Percentiles rank a stretch among this genome's conserved stretches.
phyloP scores from a whole-genome alignment of 768 basidiomycete genomes.

The Cyclocybe aegerita region DNA sequence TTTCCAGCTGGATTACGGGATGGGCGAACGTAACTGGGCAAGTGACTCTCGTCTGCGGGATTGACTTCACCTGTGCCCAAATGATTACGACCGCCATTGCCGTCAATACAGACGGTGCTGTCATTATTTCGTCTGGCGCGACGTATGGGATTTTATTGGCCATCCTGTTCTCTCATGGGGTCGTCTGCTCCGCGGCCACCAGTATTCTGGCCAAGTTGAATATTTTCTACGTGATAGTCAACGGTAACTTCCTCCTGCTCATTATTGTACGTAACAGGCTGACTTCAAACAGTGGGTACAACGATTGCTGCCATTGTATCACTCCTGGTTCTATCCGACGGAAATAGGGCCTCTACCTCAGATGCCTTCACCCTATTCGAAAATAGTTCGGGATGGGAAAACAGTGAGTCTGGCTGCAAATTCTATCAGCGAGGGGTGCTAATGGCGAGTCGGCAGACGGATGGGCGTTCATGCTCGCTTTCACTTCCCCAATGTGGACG shows the following conservation, averaged over 20 bases:
- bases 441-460: constrained; percentile 43
- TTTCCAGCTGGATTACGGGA: constrained; percentile 38
- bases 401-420: constrained; percentile 38
- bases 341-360: constrained; percentile 59
- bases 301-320: constrained; percentile 61
- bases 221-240: constrained; percentile 66
- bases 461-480: constrained; percentile 73
- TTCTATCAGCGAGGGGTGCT: neutral
- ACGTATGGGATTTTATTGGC: constrained; percentile 69
- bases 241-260: constrained; percentile 35
- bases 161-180: constrained; percentile 64
- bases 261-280: neutral
- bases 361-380: constrained; percentile 71
- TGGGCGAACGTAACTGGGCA: constrained; percentile 78
- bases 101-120: constrained; percentile 54
- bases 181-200: constrained; percentile 73
- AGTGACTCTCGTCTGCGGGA: constrained; percentile 65
- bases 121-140: constrained; percentile 52
- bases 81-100: constrained; percentile 75
- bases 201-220: constrained; percentile 65
- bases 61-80: constrained; percentile 76
- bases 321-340: constrained; percentile 55
- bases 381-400: constrained; percentile 69
- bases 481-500: constrained; percentile 80
- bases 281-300: constrained; percentile 50